Conservation (phyloP, 2,329 filamentous ascomycete species). For the Fusarium hainanense region DNA sequence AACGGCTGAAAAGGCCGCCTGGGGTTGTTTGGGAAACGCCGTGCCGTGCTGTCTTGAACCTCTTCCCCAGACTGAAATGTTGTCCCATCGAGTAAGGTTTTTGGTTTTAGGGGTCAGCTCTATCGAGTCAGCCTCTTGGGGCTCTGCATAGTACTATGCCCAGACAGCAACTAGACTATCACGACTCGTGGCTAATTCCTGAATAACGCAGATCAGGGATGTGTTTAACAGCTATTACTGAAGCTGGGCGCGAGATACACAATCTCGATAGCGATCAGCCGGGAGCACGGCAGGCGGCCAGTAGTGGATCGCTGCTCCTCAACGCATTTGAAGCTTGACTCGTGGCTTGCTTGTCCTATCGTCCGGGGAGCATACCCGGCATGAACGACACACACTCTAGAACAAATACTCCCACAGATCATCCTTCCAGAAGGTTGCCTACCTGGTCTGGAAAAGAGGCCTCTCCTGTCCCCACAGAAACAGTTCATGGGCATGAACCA, state of each 20-base stretch:
- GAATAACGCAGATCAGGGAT: constrained; percentile 22
- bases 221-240: constrained; percentile 3
- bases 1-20: constrained; percentile 9
- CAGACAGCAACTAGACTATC: constrained; percentile 8
- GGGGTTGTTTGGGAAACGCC: constrained; percentile 33
- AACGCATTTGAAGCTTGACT: constrained; percentile 36
- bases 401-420: constrained; percentile 37
- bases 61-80: constrained; percentile 39
- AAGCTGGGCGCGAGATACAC: constrained; percentile 24
- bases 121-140: constrained; percentile 23
- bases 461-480: constrained; percentile 35
- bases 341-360: constrained; percentile 32
- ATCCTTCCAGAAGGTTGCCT: constrained; percentile 46
- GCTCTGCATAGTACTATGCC: constrained; percentile 7
- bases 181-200: constrained; percentile 32
- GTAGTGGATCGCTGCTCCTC: constrained; percentile 20
- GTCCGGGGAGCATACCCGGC: constrained; percentile 37
- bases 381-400: constrained; percentile 33
- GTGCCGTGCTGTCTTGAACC: constrained; percentile 27
- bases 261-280: constrained; percentile 37
- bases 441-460: constrained; percentile 33
- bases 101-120: constrained; percentile 8
- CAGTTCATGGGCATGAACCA: constrained; percentile 29
- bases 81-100: constrained; percentile 6
- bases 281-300: constrained; percentile 30